Evolutionary conservation across 2,329 filamentous ascomycete species (phyloP), one percentile per base, ranked within the genome.

Genomic region (Blastomyces gilchristii): DNA sequence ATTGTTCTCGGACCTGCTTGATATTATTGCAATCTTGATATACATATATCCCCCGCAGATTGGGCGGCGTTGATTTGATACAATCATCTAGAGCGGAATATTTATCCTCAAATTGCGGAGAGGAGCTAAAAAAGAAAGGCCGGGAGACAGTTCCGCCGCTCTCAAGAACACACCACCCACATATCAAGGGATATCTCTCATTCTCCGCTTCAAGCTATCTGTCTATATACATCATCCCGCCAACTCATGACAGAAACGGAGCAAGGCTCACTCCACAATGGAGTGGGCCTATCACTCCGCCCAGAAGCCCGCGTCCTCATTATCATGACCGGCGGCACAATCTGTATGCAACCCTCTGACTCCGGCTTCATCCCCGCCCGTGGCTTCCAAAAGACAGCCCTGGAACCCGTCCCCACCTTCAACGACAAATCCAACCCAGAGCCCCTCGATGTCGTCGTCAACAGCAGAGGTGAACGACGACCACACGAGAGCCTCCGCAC

Each of bases 331-430:
- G 91, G 90, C 72, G 78, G 74, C 62, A 78, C 76, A n/a, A 96
- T 96, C 70, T 96, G 91, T 77, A 96, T 97, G 92, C 86, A 88
- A 72, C 87, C 86, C 62, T 91, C 90, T 11, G 82, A 84, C 9
- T 85, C 91, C 68, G 92, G 92, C 0, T 85, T 96, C 62, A 82
- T 94, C 45, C 92, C 92, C 6, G 88, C 89, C 63, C 80, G 85
- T 69, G 88, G 89, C 3, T 96, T 97, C 73, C 80, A 96, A 54
- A 84, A 94, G 69, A 85, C 85, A 68, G 91, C 90, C 69, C 87
- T 97, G 80, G 87, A 88, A 3, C 89, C 89, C 9, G 82, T 90
- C 41, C 89, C 90, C 1, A 89, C 87, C 0, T 96, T 96, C 80
- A 95, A 96, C 73, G 91, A 96, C 74, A 81, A 82, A 63, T 86